These are phyloP conservation scores for Solanum chmielewskii DNA, from an alignment of 257 asterid genomes.

Conservation along the genomic window DNA sequence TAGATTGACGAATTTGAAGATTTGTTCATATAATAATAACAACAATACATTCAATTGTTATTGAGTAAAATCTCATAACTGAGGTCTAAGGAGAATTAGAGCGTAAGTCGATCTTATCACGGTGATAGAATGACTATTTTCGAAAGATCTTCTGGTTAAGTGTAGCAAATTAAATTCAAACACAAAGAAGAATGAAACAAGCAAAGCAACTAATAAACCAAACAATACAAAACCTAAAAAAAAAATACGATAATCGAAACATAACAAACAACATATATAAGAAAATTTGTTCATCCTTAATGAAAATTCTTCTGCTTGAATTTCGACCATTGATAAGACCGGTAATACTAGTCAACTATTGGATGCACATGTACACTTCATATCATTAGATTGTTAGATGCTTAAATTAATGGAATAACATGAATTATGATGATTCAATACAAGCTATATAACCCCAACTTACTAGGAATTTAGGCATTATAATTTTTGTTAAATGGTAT, in stretches of 20 bases:
- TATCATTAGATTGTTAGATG: not conserved
- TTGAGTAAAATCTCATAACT: too few species aligned
- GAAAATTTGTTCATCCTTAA: not conserved
- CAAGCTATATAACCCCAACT: not conserved
- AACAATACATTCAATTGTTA: not conserved
- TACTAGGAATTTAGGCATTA: not conserved
- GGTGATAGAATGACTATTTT: not conserved
- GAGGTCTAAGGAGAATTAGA: not conserved
- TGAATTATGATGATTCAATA: not conserved
- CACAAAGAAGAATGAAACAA: too few species aligned
- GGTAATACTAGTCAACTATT: not conserved
- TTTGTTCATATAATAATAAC: not conserved
- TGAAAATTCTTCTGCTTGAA: not conserved
- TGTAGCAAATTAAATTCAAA: not conserved
- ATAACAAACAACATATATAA: not conserved
- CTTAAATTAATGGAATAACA: not conserved
- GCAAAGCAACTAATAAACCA: not conserved
- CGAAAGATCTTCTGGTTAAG: rapidly evolving
- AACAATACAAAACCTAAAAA: not conserved
- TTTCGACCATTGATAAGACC: not conserved
- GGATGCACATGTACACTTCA: not conserved
- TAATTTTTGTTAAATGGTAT: not conserved
- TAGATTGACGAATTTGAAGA: not conserved
- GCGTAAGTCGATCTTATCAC: rapidly evolving
- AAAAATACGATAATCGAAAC: not conserved